Evolutionary conservation across 768 basidiomycete genomes (phyloP).

Genomic region (Suillus subaureus): DNA sequence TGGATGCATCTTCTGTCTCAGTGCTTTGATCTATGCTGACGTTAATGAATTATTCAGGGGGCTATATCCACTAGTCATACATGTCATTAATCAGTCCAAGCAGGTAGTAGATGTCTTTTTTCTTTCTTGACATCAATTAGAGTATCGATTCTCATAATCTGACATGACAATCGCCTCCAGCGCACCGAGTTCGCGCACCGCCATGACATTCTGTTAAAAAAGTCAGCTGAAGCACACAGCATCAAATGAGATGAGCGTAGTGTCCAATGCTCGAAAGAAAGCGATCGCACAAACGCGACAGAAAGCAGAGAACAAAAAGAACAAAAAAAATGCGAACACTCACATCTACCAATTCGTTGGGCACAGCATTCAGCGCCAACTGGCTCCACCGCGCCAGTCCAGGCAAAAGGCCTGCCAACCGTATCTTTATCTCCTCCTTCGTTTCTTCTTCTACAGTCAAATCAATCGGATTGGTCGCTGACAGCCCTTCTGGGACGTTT

Average conservation of each 20-base stretch:
- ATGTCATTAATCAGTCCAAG: neutral
- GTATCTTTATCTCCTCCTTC: slow-evolving; percentile 50
- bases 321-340: slow-evolving; percentile 31
- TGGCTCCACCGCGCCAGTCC: slow-evolving; percentile 80
- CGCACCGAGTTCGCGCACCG: slow-evolving; percentile 62
- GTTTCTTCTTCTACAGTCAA: slow-evolving; percentile 14
- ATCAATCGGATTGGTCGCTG: slow-evolving; percentile 21
- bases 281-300: neutral
- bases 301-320: neutral
- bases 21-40: neutral
- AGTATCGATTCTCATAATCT: slow-evolving; percentile 56
- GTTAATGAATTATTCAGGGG: neutral
- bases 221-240: slow-evolving; percentile 5
- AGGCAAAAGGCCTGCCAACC: slow-evolving; percentile 81
- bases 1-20: neutral
- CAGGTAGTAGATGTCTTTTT: neutral
- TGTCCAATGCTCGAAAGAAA: slow-evolving; percentile 2
- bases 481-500: slow-evolving; percentile 14
- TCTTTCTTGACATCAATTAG: neutral
- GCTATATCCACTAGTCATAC: neutral
- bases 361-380: slow-evolving; percentile 63
- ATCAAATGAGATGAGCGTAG: neutral
- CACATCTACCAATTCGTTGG: slow-evolving; percentile 85
- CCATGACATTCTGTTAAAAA: slow-evolving; percentile 54
- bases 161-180: slow-evolving; percentile 76